These are phyloP conservation scores for Cantharellus anzutake DNA, from an alignment of 768 basidiomycete genomes.

Conservation along the genomic window DNA sequence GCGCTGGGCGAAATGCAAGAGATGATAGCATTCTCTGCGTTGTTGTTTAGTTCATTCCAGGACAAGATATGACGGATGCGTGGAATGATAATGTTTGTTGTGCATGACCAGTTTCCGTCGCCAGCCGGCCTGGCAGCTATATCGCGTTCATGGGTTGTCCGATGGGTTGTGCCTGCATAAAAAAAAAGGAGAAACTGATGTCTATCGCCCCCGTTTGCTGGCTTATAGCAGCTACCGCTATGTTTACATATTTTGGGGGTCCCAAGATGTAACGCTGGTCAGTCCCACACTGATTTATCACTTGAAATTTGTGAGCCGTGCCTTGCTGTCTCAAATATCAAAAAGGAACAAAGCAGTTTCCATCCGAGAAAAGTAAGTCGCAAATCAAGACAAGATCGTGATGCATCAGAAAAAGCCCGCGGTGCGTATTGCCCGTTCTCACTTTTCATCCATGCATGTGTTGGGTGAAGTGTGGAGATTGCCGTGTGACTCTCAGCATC, in stretches of 20 bases:
- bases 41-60: constrained; percentile 14
- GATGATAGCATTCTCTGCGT: constrained; percentile 47
- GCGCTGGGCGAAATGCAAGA: constrained; percentile 38
- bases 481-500: too few relatives aligned
- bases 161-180: neutral
- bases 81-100: neutral
- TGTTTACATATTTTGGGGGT: neutral
- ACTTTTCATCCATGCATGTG: too few relatives aligned
- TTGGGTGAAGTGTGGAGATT: too few relatives aligned
- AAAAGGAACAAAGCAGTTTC: too few relatives aligned
- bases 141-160: neutral
- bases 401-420: too few relatives aligned
- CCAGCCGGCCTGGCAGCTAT: neutral
- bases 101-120: neutral
- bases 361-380: too few relatives aligned
- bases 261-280: neutral
- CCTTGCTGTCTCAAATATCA: too few relatives aligned
- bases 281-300: neutral
- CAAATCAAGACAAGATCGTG: too few relatives aligned
- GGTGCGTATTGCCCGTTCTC: too few relatives aligned
- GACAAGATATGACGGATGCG: neutral
- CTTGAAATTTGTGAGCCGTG: too few relatives aligned
- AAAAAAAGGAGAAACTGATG: neutral
- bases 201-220: neutral
- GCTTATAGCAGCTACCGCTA: neutral